Conservation (phyloP, 2,329 filamentous ascomycete species). For the Colletotrichum sp. region DNA sequence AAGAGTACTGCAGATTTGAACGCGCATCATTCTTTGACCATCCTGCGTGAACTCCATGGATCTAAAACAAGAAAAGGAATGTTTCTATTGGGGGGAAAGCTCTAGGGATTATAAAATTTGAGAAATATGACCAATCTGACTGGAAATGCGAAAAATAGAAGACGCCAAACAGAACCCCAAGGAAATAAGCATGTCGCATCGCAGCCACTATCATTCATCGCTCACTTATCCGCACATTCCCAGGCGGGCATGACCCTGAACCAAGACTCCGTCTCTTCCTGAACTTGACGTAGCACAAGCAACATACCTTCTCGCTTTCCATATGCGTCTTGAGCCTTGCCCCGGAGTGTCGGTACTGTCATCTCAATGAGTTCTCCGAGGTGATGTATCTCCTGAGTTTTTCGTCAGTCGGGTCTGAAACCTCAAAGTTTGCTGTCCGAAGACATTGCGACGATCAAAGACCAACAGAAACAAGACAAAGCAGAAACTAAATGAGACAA, state of each 20-base stretch:
- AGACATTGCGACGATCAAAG: background rate
- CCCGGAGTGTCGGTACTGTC: background rate
- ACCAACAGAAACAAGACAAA: background rate
- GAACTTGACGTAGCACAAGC: background rate
- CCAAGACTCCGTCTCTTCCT: background rate
- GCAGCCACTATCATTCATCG: background rate
- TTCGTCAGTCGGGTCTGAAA: background rate
- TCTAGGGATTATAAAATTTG: background rate
- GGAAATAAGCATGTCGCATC: background rate
- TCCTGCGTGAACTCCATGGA: background rate
- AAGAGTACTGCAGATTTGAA: background rate
- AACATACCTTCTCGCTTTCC: background rate
- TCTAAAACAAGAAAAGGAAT: background rate
- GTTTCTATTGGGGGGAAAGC: background rate
- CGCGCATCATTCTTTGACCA: background rate
- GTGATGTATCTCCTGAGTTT: background rate
- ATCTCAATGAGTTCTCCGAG: background rate
- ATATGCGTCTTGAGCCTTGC: background rate
- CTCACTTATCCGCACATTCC: background rate
- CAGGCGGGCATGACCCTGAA: background rate
- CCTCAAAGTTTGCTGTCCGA: background rate
- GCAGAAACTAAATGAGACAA: background rate
- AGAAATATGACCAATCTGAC: background rate
- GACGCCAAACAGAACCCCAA: background rate
- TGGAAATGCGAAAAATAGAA: background rate